Evolutionary conservation across 345 rosid genomes (phyloP), one percentile per base, ranked within the genome.

Genomic region (Hevea brasiliensis): DNA sequence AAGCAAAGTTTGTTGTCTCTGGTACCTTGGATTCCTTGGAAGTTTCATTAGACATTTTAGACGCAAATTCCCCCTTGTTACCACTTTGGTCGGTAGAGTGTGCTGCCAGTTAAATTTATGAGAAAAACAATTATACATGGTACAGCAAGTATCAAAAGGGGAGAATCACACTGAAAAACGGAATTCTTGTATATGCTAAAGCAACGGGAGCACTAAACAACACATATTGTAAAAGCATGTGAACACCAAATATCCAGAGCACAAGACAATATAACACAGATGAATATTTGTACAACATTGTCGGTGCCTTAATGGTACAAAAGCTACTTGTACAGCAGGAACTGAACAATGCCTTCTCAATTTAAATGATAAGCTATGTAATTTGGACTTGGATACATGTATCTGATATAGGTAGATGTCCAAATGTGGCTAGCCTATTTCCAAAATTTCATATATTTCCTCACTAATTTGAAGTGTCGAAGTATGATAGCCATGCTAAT

Each of bases 21-120:
- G 84, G 23, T 66, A 72, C 73, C 67, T 73, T 72, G 6, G 73
- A 72, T 42, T 75, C 82, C 58, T 75, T 71, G 35, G 85, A 56
- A 1, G 37, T 47, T 60, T 76, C 82, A 65, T 27, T 64, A 51
- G 80, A 60, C 61, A 47, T 74, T 62, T 82, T 78, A 8, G 88
- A 76, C 58, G 71, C 79, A 48, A 79, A 72, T 71, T 58, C 73
- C 23, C 76, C 73, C 13, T 67, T 61, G 20, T n/a, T 67, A 70
- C 61, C 70, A 50, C 79, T 68, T 72, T 42, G 72, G 7, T 72
- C 77, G 24, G 65, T 67, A 48, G 61, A 53, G 7, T 47, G 66
- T 7, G 23, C 85, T 77, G 86, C 74, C 61, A 80, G 37, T 61
- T 76, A 8, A 67, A 69, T 53, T 56, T 68, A 59, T 37, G 20